These are phyloP conservation scores for Bruguiera gymnorhiza DNA, from an alignment of 345 rosid species.

Conservation along the genomic window DNA sequence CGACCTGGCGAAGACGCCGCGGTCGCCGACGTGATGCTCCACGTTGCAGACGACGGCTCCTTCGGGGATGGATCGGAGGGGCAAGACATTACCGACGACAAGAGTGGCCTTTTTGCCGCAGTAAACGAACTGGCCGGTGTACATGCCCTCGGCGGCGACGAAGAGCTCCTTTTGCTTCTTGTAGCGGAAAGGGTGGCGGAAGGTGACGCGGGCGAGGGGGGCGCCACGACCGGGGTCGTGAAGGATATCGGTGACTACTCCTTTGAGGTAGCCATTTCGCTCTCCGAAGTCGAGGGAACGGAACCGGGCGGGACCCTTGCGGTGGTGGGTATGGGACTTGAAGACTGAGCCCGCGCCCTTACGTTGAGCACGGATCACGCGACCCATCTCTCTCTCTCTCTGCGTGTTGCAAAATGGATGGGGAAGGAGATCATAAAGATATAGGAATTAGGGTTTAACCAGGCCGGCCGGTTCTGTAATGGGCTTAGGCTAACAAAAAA, in stretches of 20 bases:
- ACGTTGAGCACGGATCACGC: slow-evolving; percentile 21
- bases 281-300: slow-evolving; percentile 23
- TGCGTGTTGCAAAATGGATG: neutral
- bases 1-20: neutral
- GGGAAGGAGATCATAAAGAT: neutral
- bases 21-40: slow-evolving; percentile 15
- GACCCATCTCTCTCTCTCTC: slow-evolving; percentile 8
- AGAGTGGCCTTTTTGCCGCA: slow-evolving; percentile 19
- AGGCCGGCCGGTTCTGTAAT: neutral
- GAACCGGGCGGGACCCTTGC: slow-evolving; percentile 21
- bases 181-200: slow-evolving; percentile 21
- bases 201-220: slow-evolving; percentile 13
- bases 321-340: slow-evolving; percentile 21
- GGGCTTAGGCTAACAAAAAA: neutral
- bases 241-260: slow-evolving; percentile 19
- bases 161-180: slow-evolving; percentile 21
- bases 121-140: slow-evolving; percentile 18
- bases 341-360: slow-evolving; percentile 21
- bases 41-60: slow-evolving; percentile 21
- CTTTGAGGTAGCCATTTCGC: slow-evolving; percentile 20
- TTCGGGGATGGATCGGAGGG: slow-evolving; percentile 12
- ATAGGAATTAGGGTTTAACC: slow-evolving; percentile 2
- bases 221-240: slow-evolving; percentile 22
- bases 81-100: slow-evolving; percentile 14
- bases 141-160: slow-evolving; percentile 21